Percentiles rank a stretch among this genome's conserved stretches.
phyloP scores from a whole-genome alignment of 306 rosid species.

The Hippophae rhamnoides region DNA sequence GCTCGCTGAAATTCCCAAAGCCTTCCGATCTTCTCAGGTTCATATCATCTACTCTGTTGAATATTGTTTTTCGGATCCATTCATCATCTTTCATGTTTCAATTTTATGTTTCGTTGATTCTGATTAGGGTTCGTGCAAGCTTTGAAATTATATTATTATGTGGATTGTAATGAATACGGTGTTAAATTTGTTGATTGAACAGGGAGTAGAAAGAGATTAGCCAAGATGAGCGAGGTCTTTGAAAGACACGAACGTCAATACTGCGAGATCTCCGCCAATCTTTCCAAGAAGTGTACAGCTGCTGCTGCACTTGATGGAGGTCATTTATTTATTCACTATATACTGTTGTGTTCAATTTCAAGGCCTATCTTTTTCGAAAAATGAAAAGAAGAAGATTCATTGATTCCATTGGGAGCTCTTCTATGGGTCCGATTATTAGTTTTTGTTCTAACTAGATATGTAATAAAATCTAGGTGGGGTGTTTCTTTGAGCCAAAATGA shows the following conservation, averaged over 20 bases:
- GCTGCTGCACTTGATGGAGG: slow-evolving; percentile 73
- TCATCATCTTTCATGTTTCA: no score
- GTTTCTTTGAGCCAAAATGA: no score
- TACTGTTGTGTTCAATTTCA: background rate
- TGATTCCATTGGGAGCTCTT: background rate
- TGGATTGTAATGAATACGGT: background rate
- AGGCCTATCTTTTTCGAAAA: no score
- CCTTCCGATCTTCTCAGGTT: no score
- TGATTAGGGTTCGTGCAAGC: no score
- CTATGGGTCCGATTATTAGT: background rate
- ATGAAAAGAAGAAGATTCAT: background rate
- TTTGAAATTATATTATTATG: background rate
- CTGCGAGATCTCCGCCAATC: slow-evolving; percentile 77
- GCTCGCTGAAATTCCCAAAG: no score
- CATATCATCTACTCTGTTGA: no score
- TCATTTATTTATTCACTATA: slow-evolving; percentile 6
- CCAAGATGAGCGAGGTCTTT: slow-evolving; percentile 67
- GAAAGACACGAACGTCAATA: slow-evolving; percentile 83
- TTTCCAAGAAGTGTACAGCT: slow-evolving; percentile 57
- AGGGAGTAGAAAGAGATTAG: slow-evolving; percentile 8
- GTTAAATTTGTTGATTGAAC: background rate
- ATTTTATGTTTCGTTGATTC: no score
- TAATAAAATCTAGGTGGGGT: no score
- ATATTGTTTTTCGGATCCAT: no score
- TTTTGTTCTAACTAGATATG: background rate